Evolutionary conservation across 208 protist genomes (phyloP).

Genomic region (Histomonas meleagridis): DNA sequence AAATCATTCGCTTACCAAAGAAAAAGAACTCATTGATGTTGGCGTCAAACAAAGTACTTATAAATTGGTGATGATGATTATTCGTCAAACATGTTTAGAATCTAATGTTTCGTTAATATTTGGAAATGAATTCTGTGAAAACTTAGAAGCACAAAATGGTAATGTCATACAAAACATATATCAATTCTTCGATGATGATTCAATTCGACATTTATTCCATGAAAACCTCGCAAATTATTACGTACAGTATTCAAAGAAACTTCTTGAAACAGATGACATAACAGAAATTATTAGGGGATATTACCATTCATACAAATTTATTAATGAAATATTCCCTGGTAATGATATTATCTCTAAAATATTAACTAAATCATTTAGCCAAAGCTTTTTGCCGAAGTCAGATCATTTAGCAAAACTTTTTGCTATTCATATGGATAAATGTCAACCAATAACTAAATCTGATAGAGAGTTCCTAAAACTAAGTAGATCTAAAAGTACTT

Average conservation of each 20-base stretch:
- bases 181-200: not conserved
- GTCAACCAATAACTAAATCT: not conserved
- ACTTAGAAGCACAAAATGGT: not conserved
- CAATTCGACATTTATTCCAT: not conserved
- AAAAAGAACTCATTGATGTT: not conserved
- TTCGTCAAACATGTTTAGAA: not conserved
- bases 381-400: not conserved
- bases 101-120: not conserved
- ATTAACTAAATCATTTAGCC: not conserved
- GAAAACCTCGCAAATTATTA: not conserved
- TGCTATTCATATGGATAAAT: not conserved
- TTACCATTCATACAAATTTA: not conserved
- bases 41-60: not conserved
- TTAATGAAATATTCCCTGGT: not conserved
- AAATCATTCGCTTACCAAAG: not conserved
- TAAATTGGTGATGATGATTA: not conserved
- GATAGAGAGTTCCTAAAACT: not conserved
- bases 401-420: not conserved
- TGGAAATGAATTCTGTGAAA: not conserved
- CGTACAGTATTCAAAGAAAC: not conserved
- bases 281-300: not conserved
- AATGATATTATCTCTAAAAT: not conserved
- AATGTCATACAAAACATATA: not conserved
- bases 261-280: not conserved
- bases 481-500: not conserved